Conservation (phyloP, 192 early-diverging fungal genomes). For the Phlyctochytrium planicorne region DNA sequence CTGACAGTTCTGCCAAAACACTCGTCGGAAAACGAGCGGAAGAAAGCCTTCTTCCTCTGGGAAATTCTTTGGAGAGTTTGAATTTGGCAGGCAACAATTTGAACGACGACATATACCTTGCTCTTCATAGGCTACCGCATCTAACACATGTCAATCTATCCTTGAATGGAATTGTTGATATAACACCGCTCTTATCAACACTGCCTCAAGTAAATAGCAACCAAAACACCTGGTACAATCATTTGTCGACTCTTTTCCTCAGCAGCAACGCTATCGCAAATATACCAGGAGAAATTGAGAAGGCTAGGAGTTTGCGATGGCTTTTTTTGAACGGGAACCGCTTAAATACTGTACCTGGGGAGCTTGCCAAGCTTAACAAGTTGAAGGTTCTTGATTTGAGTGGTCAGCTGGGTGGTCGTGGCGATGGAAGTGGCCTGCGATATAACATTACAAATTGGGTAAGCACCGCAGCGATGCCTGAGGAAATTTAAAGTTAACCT, state of each 20-base stretch:
- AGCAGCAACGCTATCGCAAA: slow-evolving; percentile 82
- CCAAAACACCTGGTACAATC: slow-evolving; percentile 48
- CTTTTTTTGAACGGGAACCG: slow-evolving; percentile 89
- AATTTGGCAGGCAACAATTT: slow-evolving; percentile 82
- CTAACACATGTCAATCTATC: slow-evolving; percentile 77
- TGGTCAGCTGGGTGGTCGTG: slow-evolving; percentile 62
- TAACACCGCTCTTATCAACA: slow-evolving; percentile 65
- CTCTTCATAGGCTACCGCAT: slow-evolving; percentile 71
- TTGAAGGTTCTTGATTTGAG: slow-evolving; percentile 82
- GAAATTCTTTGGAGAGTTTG: slow-evolving; percentile 56
- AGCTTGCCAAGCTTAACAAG: slow-evolving; percentile 69
- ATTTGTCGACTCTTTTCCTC: slow-evolving; percentile 76
- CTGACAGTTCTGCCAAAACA: slow-evolving; percentile 3
- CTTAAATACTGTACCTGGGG: slow-evolving; percentile 83
- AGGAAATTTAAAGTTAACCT: no score
- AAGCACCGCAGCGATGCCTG: slow-evolving; percentile 39
- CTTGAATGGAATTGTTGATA: slow-evolving; percentile 79
- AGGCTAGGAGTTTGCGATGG: slow-evolving; percentile 64
- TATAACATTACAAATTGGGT: slow-evolving; percentile 95
- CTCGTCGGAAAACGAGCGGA: neutral
- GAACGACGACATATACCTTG: slow-evolving; percentile 75
- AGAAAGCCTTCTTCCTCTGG: slow-evolving; percentile 50
- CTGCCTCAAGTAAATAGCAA: slow-evolving; percentile 4
- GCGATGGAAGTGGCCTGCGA: slow-evolving; percentile 60
- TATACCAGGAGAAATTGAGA: slow-evolving; percentile 81